Percentiles rank a stretch among this genome's conserved stretches.
Conservation (phyloP, 257 asterid species). For the Nicotiana paniculata region DNA sequence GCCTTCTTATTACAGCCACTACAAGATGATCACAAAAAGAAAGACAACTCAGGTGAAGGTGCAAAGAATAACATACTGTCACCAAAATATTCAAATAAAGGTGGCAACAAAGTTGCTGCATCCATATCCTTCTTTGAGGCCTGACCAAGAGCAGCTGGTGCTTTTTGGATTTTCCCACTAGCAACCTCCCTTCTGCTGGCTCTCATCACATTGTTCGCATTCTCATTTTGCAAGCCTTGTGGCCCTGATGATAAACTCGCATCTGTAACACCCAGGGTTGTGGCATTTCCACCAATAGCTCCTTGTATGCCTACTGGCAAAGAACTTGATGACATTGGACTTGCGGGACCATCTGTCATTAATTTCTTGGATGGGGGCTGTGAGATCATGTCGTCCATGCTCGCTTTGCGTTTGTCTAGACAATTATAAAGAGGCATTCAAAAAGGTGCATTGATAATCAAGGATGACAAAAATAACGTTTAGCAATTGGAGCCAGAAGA, state of each 20-base stretch:
- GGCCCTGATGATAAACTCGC: conserved; percentile 29
- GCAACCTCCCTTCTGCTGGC: conserved; percentile 38
- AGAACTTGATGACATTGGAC: conserved; percentile 29
- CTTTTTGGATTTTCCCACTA: conserved; percentile 37
- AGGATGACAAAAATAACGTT: not conserved
- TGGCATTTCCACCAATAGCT: conserved; percentile 30
- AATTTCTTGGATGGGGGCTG: conserved; percentile 74
- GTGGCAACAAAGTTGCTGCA: conserved; percentile 46
- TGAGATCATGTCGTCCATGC: conserved; percentile 59
- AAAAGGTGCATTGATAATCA: not conserved
- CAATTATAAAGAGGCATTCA: not conserved
- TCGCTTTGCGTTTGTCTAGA: conserved; percentile 69
- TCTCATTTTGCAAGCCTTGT: conserved; percentile 39
- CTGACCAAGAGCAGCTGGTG: conserved; percentile 43
- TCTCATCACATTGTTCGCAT: conserved; percentile 16
- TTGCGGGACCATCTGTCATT: conserved; percentile 45
- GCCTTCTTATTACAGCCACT: not conserved
- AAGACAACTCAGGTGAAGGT: conserved; percentile 53
- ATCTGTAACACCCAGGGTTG: conserved; percentile 27
- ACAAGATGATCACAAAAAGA: conserved; percentile 45
- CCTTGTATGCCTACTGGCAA: conserved; percentile 39
- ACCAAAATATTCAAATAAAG: conserved; percentile 58
- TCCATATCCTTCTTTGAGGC: conserved; percentile 56
- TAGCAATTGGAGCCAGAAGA: not conserved
- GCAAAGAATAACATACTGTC: conserved; percentile 68